phyloP scores from a whole-genome alignment of 1,284 basidiomycete species.

The Rhodotorula sp. region DNA sequence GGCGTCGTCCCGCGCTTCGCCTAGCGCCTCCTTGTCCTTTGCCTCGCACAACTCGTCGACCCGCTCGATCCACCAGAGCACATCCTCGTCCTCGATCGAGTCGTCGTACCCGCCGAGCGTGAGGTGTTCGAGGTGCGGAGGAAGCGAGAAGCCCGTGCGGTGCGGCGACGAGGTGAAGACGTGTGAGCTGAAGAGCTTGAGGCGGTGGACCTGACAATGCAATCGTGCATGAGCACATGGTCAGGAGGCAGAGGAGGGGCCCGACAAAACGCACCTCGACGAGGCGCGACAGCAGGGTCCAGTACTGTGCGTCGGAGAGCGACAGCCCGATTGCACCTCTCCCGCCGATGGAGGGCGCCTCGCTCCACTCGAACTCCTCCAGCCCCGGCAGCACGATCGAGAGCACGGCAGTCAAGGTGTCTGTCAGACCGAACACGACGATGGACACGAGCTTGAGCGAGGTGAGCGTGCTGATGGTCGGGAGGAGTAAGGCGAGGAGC shows the following conservation, averaged over 20 bases:
- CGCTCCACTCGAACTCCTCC: slow-evolving; percentile 3
- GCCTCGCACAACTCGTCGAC: background rate
- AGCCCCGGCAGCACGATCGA: background rate
- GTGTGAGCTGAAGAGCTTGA: slow-evolving; percentile 5
- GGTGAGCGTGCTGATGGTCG: slow-evolving; percentile 2
- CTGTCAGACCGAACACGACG: background rate
- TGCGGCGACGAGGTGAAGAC: slow-evolving; percentile 2
- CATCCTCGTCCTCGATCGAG: background rate
- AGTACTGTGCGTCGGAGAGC: background rate
- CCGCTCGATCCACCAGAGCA: slow-evolving; percentile 12
- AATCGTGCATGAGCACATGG: background rate
- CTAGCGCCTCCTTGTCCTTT: background rate
- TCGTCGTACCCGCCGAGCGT: background rate
- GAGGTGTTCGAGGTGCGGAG: slow-evolving; percentile 9
- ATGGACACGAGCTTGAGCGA: slow-evolving; percentile 3
- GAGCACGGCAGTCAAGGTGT: background rate
- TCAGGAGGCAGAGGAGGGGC: background rate
- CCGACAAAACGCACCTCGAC: background rate
- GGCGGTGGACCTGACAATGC: background rate
- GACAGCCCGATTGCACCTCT: background rate
- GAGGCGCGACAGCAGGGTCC: background rate
- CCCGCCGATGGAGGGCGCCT: background rate
- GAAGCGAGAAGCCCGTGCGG: slow-evolving; percentile 5
- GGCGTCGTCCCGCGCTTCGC: background rate
- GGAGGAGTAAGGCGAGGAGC: slow-evolving; percentile 3